These are phyloP conservation scores for Iris pallida DNA, from an alignment of 116 monocot species.

Conservation along the genomic window DNA sequence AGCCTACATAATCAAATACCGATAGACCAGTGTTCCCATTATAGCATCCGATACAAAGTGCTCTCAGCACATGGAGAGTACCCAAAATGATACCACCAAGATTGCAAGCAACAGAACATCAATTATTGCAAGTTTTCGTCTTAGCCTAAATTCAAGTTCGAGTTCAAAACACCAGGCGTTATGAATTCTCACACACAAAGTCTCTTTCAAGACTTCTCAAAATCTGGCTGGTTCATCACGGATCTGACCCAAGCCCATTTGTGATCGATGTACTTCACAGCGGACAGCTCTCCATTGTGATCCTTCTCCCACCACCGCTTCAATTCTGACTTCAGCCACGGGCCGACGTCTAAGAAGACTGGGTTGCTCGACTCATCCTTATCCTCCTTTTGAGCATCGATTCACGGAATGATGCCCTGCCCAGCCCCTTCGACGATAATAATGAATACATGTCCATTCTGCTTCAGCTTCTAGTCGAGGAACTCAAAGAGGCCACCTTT, in stretches of 20 bases:
- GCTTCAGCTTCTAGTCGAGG: slow-evolving; percentile 42
- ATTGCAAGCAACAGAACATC: background rate
- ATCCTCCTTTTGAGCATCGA: slow-evolving; percentile 32
- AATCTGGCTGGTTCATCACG: slow-evolving; percentile 82
- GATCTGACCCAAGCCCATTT: slow-evolving; percentile 93
- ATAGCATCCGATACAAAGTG: too few relatives aligned
- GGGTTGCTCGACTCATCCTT: slow-evolving; percentile 66
- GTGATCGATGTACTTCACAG: slow-evolving; percentile 88
- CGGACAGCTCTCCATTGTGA: slow-evolving; percentile 50
- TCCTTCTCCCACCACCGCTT: slow-evolving; percentile 68
- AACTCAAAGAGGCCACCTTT: slow-evolving; percentile 69
- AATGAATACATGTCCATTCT: slow-evolving; percentile 62
- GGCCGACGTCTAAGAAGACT: slow-evolving; percentile 57
- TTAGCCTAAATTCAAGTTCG: background rate
- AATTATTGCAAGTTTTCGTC: background rate
- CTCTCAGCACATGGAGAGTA: too few relatives aligned
- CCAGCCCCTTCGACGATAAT: slow-evolving; percentile 77
- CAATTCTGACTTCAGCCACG: slow-evolving; percentile 64
- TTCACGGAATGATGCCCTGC: slow-evolving; percentile 50
- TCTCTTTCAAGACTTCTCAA: slow-evolving; percentile 6
- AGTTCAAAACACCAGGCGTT: background rate
- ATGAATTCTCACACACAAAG: background rate
- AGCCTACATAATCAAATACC: too few relatives aligned
- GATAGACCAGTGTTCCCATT: too few relatives aligned
- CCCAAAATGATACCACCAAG: background rate